Evolutionary conservation across 306 rosid species (phyloP).

Genomic region (Mucuna pruriens): DNA sequence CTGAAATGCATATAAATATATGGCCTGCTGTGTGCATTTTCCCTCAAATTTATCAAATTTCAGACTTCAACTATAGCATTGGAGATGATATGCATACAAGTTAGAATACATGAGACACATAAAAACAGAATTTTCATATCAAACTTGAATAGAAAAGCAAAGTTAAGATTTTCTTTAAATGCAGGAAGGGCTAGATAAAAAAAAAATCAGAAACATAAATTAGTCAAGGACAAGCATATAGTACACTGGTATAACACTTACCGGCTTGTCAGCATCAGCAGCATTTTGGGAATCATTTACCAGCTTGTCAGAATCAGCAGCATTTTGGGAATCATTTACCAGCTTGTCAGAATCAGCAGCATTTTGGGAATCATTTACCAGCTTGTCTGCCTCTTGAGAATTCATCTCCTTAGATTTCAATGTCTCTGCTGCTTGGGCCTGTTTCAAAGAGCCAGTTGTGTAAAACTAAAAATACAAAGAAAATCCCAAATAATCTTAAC

Average conservation of each 20-base stretch:
- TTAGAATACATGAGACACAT: not conserved
- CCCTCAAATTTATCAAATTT: not conserved
- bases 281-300: conserved; percentile 59
- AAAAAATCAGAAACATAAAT: not conserved
- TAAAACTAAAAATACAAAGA: conserved; percentile 30
- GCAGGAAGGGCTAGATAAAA: not conserved
- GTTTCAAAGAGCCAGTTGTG: conserved; percentile 30
- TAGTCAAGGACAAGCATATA: conserved; percentile 24
- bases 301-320: conserved; percentile 42
- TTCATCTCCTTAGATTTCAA: conserved; percentile 56
- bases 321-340: conserved; percentile 59
- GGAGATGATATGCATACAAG: not conserved
- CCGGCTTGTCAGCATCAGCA: conserved; percentile 50
- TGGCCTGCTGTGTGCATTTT: not conserved
- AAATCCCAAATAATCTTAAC: conserved; percentile 7
- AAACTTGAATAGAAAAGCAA: not conserved
- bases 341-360: conserved; percentile 45
- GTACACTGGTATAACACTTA: conserved; percentile 35
- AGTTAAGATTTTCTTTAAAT: conserved; percentile 1
- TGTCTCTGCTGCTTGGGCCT: conserved; percentile 69
- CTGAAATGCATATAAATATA: not conserved
- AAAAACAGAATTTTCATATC: not conserved
- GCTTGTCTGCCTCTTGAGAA: conserved; percentile 52
- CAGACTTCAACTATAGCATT: not conserved
- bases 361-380: conserved; percentile 46